Conservation (phyloP, 2,329 filamentous ascomycete genomes). For the Pseudogymnoascus sp. region DNA sequence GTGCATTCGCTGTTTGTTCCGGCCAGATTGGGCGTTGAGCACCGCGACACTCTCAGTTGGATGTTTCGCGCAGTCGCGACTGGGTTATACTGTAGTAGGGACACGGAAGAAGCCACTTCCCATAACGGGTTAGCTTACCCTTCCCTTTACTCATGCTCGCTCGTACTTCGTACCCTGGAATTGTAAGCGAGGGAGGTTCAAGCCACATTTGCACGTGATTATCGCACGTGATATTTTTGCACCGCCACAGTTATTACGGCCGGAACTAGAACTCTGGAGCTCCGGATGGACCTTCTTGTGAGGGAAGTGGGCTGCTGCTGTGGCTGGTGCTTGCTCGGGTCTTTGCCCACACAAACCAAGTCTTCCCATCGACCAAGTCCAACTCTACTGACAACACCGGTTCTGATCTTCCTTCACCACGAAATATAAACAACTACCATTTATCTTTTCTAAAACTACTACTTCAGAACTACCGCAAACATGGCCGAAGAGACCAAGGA, state of each 20-base stretch:
- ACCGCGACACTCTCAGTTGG: conserved; percentile 4
- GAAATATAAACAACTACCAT: conserved; percentile 4
- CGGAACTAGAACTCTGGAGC: not conserved
- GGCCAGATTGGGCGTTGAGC: conserved; percentile 3
- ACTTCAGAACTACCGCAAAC: conserved; percentile 16
- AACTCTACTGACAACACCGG: conserved; percentile 3
- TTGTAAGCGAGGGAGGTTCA: not conserved
- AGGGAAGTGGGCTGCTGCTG: not conserved
- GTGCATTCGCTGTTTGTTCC: not conserved
- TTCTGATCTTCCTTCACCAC: not conserved
- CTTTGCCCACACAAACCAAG: conserved; percentile 8
- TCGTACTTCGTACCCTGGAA: not conserved
- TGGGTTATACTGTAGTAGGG: conserved; percentile 3
- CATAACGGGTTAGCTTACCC: not conserved
- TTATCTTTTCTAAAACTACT: not conserved
- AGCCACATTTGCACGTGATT: not conserved
- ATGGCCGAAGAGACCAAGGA: conserved; percentile 35
- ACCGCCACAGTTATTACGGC: not conserved
- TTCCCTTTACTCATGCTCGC: not conserved
- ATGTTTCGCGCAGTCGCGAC: conserved; percentile 1
- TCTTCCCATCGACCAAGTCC: not conserved
- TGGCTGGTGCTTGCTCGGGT: not conserved
- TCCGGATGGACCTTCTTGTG: too few relatives aligned
- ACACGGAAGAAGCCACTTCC: not conserved
- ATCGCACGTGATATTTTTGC: not conserved